These are phyloP conservation scores for Exophiala oligosperma DNA, from an alignment of 2,329 filamentous ascomycete genomes.

Conservation along the genomic window DNA sequence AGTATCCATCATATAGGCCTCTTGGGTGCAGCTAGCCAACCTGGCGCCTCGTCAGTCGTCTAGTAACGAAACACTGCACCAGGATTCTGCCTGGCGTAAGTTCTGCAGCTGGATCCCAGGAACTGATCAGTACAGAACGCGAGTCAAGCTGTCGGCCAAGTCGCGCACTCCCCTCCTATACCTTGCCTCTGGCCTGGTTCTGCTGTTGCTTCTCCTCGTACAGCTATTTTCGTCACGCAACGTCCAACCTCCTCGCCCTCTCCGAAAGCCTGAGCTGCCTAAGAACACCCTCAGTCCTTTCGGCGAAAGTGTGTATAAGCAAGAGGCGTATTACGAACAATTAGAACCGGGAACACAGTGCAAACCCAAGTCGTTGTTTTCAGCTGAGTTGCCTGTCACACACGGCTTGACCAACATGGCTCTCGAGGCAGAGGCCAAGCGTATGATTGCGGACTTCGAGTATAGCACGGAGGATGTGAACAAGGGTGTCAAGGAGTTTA, in stretches of 20 bases:
- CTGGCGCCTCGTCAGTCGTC: constrained; percentile 15
- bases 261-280: background rate
- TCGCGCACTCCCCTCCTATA: constrained; percentile 23
- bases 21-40: constrained; percentile 12
- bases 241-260: constrained; percentile 3
- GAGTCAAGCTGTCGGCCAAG: constrained; percentile 19
- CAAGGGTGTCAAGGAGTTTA: constrained; percentile 78
- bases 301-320: constrained; percentile 30
- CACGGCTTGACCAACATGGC: constrained; percentile 30
- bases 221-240: constrained; percentile 21
- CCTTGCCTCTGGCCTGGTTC: constrained; percentile 20
- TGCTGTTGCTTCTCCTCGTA: constrained; percentile 16
- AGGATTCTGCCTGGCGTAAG: constrained; percentile 15
- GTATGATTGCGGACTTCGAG: constrained; percentile 81
- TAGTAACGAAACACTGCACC: constrained; percentile 5
- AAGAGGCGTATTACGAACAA: constrained; percentile 30
- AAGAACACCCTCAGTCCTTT: constrained; percentile 24
- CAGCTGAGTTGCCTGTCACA: constrained; percentile 24
- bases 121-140: constrained; percentile 18
- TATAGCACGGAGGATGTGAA: constrained; percentile 77
- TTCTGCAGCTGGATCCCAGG: constrained; percentile 18
- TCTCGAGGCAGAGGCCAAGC: constrained; percentile 69
- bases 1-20: constrained; percentile 7
- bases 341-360: constrained; percentile 30
- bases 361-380: constrained; percentile 30